Evolutionary conservation across 169 alveolate genomes (phyloP), one percentile per base, ranked within the genome.

Genomic region (Pseudocohnilembus persalinus): DNA sequence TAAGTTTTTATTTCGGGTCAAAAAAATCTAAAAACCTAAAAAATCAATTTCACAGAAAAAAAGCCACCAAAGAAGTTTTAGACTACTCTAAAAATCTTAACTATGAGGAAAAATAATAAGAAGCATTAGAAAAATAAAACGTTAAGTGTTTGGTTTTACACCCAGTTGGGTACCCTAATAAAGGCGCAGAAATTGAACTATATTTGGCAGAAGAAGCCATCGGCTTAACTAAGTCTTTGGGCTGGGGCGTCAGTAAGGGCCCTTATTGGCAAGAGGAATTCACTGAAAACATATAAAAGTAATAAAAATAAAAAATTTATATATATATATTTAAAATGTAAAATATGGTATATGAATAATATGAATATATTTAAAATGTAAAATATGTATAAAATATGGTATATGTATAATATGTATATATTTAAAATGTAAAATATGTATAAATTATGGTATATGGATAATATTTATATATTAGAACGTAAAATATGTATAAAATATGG

Each of bases 191-290:
- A 68, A 79, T 89, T 16, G 97, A 94, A 82, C 33, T 94, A 15
- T 87, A 89, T 77, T 79, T 92, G 76, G 97, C 97, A 26, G 96
- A 94, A 72, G 97, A 94, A 91, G 97, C 97, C n/a, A 88, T 94
- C 0, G 97, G 97, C 0, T 87, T 94, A 28, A 95, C 91, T 4
- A 92, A 92, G 80, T 82, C 95, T 11, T 78, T 94, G 20, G 88
- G 81, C 31, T 92, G 96, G 96, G 68, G 78, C 25, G 88, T 93
- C 1, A 74, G 26, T 30, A 74, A 77, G 64, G 95, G 95, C 0
- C 95, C 93, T n/a, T 82, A 64, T 31, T 86, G 92, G 92, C 75
- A 85, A 72, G 74, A 85, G 49, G 89, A 84, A 65, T 80, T 73
- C 64, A 75, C 83, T 24, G 31, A 85, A 29, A 65, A 79, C 6